Evolutionary conservation across 225 moss, liverwort and hornwort genomes (phyloP).

Genomic region (Sphagnum contortum): DNA sequence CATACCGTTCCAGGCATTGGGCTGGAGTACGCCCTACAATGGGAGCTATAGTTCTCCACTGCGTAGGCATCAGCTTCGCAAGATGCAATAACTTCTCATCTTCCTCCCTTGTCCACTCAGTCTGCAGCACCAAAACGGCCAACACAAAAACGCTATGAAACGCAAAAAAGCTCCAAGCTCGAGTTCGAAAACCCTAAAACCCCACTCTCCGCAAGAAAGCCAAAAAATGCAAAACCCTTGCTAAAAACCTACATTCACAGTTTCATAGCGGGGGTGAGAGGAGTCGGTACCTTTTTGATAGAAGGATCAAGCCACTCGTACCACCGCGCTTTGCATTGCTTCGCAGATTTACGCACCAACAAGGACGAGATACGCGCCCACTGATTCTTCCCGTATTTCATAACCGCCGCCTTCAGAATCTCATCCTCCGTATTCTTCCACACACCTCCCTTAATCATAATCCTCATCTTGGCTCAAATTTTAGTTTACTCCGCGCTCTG

Average conservation of each 20-base stretch:
- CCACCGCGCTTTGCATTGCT: conserved; percentile 98
- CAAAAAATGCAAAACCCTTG: too few species aligned
- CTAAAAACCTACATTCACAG: too few species aligned
- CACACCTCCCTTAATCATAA: conserved; percentile 96
- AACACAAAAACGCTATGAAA: too few species aligned
- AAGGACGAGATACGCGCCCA: conserved; percentile 92
- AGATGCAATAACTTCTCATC: conserved; percentile 94
- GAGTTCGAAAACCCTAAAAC: too few species aligned
- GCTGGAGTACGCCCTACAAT: conserved; percentile 93
- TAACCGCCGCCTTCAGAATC: conserved; percentile 94
- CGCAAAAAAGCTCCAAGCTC: too few species aligned
- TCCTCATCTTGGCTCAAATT: conserved; percentile 75
- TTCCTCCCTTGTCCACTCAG: conserved; percentile 96
- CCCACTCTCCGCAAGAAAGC: too few species aligned
- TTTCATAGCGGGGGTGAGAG: neutral
- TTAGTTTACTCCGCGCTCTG: conserved; percentile 2
- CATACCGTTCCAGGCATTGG: conserved; percentile 87
- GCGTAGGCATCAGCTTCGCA: conserved; percentile 91
- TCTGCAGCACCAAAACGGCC: conserved; percentile 20
- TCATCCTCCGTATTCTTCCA: conserved; percentile 99
- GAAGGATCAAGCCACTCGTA: conserved; percentile 99
- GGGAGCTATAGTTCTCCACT: conserved; percentile 95
- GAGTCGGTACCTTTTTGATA: conserved; percentile 67
- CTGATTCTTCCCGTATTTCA: conserved; percentile 97
- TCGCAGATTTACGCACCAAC: conserved; percentile 85